A percentile compares a stretch with the other conserved stretches of the same genome.
phyloP scores from a whole-genome alignment of 306 rosid species.

The Casuarina equisetifolia region DNA sequence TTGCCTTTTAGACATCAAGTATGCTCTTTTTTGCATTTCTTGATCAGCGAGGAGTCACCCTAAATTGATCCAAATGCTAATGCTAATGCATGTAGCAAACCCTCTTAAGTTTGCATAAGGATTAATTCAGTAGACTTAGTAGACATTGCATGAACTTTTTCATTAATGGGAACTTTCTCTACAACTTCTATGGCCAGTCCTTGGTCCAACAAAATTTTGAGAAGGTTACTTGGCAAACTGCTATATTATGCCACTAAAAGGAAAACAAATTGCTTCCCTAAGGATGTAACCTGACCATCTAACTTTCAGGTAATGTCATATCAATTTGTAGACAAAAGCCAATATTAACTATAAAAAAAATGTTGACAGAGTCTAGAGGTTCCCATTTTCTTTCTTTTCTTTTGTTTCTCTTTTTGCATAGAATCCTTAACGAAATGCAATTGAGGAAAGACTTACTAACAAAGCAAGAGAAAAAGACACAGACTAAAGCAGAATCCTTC shows the following conservation, averaged over 20 bases:
- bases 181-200: background rate
- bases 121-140: no score
- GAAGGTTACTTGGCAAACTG: background rate
- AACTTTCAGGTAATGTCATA: background rate
- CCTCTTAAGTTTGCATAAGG: no score
- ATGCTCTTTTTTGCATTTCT: background rate
- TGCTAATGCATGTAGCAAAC: background rate
- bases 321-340: background rate
- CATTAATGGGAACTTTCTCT: no score
- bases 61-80: background rate
- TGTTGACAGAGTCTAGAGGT: background rate
- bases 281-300: background rate
- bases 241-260: background rate
- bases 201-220: background rate
- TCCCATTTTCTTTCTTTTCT: no score
- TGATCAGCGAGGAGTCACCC: background rate
- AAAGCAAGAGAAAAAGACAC: no score
- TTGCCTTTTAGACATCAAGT: background rate
- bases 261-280: background rate
- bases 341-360: background rate
- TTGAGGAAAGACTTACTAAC: no score
- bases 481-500: no score
- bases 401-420: no score
- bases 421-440: no score
- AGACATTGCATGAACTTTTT: no score